Percentiles rank a stretch among this genome's conserved stretches.
Evolutionary conservation across 1,284 basidiomycete genomes (phyloP).

Genomic region (Paramarasmius palmivorus): DNA sequence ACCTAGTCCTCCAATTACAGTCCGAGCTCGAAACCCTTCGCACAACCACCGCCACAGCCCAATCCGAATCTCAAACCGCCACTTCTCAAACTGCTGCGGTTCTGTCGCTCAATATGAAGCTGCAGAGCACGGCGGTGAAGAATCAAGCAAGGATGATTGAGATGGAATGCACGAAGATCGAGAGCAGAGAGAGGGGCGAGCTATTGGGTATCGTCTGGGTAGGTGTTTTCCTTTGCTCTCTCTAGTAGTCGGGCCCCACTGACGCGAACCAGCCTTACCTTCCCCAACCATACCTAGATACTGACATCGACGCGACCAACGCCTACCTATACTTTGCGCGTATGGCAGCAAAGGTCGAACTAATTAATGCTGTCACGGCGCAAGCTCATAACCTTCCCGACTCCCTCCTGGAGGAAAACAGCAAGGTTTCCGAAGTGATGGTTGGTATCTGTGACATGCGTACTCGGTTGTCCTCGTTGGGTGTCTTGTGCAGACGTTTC

Average conservation of each 20-base stretch:
- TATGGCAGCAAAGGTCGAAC: constrained; percentile 79
- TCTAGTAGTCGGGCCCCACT: not conserved
- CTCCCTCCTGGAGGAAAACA: constrained; percentile 56
- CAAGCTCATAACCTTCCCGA: constrained; percentile 83
- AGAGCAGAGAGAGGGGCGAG: constrained; percentile 80
- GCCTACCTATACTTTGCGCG: constrained; percentile 92
- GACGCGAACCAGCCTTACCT: constrained; percentile 68
- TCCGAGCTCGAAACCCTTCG: constrained; percentile 81
- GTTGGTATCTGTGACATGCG: constrained; percentile 92
- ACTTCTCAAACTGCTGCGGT: constrained; percentile 79
- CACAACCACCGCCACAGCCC: constrained; percentile 80
- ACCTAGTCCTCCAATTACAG: constrained; percentile 83
- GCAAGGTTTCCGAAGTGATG: constrained; percentile 75
- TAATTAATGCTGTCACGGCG: constrained; percentile 80
- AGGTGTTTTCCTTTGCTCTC: constrained; percentile 3
- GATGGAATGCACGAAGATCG: constrained; percentile 81
- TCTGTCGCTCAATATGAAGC: constrained; percentile 89
- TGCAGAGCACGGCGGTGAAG: constrained; percentile 87
- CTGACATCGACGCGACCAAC: constrained; percentile 83
- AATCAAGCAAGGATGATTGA: constrained; percentile 88
- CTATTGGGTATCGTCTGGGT: constrained; percentile 74
- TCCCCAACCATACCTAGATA: constrained; percentile 82
- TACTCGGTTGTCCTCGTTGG: constrained; percentile 76
- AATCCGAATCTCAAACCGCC: constrained; percentile 76
- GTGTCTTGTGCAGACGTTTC: constrained; percentile 85